A percentile compares a stretch with the other conserved stretches of the same genome.
Evolutionary conservation across 1,284 basidiomycete species (phyloP).

Genomic region (Pisolithus thermaeus): DNA sequence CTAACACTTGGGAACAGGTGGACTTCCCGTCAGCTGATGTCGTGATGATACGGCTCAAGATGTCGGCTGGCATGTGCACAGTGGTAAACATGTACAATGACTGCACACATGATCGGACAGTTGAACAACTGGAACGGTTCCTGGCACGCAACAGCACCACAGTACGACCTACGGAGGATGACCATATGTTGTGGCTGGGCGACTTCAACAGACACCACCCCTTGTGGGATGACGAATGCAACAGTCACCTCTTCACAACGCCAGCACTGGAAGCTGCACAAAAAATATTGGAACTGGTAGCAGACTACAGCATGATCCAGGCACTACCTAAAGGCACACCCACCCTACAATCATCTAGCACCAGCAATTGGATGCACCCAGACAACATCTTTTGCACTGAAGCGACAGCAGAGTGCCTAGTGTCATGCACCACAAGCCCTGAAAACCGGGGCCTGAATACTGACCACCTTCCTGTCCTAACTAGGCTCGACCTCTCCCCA

Average conservation of each 20-base stretch:
- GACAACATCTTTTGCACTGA: not conserved
- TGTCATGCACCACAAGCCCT: not conserved
- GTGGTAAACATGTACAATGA: too few species aligned
- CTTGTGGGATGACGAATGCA: too few species aligned
- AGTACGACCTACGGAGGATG: not conserved
- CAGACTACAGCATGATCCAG: not conserved
- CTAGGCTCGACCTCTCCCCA: too few species aligned
- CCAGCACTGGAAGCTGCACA: too few species aligned
- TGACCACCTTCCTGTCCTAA: not conserved
- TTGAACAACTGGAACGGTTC: not conserved
- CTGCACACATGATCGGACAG: too few species aligned
- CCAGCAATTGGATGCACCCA: not conserved
- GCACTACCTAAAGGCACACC: not conserved
- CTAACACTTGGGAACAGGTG: too few species aligned
- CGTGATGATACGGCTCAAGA: too few species aligned
- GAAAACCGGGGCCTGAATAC: not conserved
- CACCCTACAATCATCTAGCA: not conserved
- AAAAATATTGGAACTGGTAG: too few species aligned
- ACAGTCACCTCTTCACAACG: too few species aligned
- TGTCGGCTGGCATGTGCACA: too few species aligned
- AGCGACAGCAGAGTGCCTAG: not conserved
- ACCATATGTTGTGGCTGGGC: slow-evolving; percentile 17
- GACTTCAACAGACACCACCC: too few species aligned
- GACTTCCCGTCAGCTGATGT: too few species aligned
- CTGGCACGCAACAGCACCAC: not conserved